Evolutionary conservation across 257 asterid genomes (phyloP), one percentile per base, ranked within the genome.

Genomic region (Anisodus tanguticus): DNA sequence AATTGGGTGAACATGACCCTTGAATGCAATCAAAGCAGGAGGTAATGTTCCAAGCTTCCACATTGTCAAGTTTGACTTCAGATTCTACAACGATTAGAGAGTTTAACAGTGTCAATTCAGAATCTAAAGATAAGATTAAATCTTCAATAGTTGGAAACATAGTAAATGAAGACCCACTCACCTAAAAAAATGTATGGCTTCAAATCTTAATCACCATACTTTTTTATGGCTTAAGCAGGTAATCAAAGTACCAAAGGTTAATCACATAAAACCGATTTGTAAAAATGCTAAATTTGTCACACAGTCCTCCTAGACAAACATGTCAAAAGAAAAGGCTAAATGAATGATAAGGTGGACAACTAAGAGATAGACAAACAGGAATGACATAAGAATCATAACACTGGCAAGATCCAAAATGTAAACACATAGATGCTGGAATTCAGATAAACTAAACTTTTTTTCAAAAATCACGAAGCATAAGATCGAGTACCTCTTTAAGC

Each of bases 41-140:
- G 99, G 99, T 82, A 96, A 93, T 35, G 99, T 96, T 85, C 99
- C 99, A 45, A 96, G 99, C 86, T 95, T 97, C 99, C 99, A 97
- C 74, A 97, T 85, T 19, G 98, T 92, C 86, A 97, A 90, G 90
- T 93, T 93, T 9, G 99, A 97, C 90, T 90, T 92, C 90, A 97
- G 91, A 93, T 97, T 97, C 99, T 97, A 98, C 90, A 90, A 84
- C 15, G 45, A 81, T n/a, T 83, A 82, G 22, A 12, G 12, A 66
- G 62, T 67, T 51, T 9, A 67, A 31, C 54, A 63, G 7, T 82
- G 37, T 54, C 47, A 41, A 49, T 12, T 82, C 77, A 68, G 85
- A 37, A 82, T 45, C 85, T 8, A 60, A 26, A 80, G 47, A 66
- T 35, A 6, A 35, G 45, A 35, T 66, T 47, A 35, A 35, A 66